phyloP scores from a whole-genome alignment of 164 flowering plant species.

The Magnolia officinalis region DNA sequence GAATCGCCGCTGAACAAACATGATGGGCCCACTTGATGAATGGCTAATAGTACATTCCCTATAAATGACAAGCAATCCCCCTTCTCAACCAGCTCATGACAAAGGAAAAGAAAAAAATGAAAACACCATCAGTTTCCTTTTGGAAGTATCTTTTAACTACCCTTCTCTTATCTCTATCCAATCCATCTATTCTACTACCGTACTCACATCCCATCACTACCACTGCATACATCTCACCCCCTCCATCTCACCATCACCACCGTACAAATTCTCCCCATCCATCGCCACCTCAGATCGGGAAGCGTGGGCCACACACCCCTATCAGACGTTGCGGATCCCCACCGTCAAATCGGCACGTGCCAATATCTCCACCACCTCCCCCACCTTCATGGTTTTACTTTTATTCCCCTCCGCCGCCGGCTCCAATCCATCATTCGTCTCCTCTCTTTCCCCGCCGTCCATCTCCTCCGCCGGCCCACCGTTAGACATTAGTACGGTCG shows the following conservation, averaged over 20 bases:
- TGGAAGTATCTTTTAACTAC: not conserved
- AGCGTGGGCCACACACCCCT: not conserved
- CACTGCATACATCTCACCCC: not conserved
- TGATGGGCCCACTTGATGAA: too few species aligned
- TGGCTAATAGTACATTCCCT: not conserved
- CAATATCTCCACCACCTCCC: not conserved
- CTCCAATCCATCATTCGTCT: not conserved
- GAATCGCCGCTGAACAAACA: too few species aligned
- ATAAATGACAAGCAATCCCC: not conserved
- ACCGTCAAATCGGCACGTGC: not conserved
- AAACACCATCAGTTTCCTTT: not conserved
- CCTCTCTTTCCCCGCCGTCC: not conserved
- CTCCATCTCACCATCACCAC: not conserved
- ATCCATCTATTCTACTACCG: not conserved
- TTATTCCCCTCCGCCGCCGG: conserved; percentile 1
- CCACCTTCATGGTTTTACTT: not conserved
- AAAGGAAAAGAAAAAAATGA: not conserved
- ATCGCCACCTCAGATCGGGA: not conserved
- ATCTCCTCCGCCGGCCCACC: not conserved
- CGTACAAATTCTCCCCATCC: not conserved
- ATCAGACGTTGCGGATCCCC: not conserved
- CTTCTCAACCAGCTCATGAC: not conserved
- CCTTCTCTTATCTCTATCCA: not conserved
- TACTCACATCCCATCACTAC: not conserved
- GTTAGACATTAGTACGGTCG: not conserved